These are phyloP conservation scores for Pyropia haitanensis DNA, from an alignment of 23 red algal species.

Conservation along the genomic window DNA sequence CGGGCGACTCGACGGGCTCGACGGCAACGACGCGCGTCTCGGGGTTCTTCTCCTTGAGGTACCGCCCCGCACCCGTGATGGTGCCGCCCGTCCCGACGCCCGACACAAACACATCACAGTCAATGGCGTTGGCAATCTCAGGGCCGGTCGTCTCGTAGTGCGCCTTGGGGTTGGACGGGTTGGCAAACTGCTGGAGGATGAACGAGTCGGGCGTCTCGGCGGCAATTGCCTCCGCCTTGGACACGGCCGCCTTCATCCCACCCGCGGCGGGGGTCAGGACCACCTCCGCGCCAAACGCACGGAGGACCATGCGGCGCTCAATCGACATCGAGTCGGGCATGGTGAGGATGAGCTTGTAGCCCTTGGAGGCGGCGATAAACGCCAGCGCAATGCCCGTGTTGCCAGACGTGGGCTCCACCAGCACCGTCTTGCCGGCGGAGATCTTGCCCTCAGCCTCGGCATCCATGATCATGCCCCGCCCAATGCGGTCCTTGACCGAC, in stretches of 20 bases:
- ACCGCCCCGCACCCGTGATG: slow-evolving; percentile 80
- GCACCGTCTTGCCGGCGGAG: slow-evolving; percentile 62
- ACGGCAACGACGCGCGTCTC: slow-evolving; percentile 82
- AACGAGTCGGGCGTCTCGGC: slow-evolving; percentile 52
- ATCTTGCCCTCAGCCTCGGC: slow-evolving; percentile 74
- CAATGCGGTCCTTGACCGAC: slow-evolving; percentile 95
- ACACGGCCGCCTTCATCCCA: slow-evolving; percentile 91
- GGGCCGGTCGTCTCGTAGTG: slow-evolving; percentile 96
- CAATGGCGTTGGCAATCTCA: slow-evolving; percentile 42
- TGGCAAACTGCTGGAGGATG: slow-evolving; percentile 95
- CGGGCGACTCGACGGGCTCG: slow-evolving; percentile 75
- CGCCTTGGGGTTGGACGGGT: slow-evolving; percentile 86
- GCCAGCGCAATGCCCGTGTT: slow-evolving; percentile 93
- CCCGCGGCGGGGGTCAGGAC: slow-evolving; percentile 78
- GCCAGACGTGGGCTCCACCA: slow-evolving; percentile 92
- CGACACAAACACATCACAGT: slow-evolving; percentile 73
- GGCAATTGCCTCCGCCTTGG: slow-evolving; percentile 77
- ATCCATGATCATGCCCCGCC: slow-evolving; percentile 75
- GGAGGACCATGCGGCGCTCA: slow-evolving; percentile 82
- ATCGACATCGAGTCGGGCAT: slow-evolving; percentile 97
- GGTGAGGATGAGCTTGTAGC: slow-evolving; percentile 86
- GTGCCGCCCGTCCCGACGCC: slow-evolving; percentile 88
- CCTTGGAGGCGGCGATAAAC: slow-evolving; percentile 79
- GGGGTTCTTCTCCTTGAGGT: slow-evolving; percentile 78
- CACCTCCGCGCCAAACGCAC: slow-evolving; percentile 84